Conservation (phyloP, 257 asterid species). For the Solanum dulcamara region DNA sequence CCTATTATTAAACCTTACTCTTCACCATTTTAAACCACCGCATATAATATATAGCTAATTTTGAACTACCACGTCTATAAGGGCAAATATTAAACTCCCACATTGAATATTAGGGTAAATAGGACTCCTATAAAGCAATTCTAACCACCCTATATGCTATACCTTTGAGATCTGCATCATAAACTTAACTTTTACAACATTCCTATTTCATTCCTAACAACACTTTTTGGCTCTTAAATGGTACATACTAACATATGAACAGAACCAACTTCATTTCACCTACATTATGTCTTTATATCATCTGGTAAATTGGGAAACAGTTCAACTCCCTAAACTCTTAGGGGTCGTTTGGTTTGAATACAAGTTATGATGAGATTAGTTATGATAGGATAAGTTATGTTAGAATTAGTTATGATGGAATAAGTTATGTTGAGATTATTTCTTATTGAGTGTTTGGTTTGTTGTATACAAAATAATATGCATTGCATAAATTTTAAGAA, state of each 20-base stretch:
- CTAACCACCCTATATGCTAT: not conserved
- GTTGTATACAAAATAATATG: too few species aligned
- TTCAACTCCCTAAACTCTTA: too few species aligned
- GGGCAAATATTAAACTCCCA: not conserved
- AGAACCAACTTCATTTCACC: not conserved
- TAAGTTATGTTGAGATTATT: too few species aligned
- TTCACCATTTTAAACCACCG: not conserved
- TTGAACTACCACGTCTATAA: not conserved
- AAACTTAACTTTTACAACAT: not conserved
- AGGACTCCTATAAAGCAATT: not conserved
- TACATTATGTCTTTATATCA: not conserved
- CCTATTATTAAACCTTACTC: not conserved
- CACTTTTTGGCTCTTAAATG: not conserved
- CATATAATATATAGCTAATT: not conserved
- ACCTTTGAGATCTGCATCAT: not conserved
- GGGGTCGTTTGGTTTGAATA: too few species aligned
- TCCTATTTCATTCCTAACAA: not conserved
- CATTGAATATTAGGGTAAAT: not conserved
- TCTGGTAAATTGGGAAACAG: too few species aligned
- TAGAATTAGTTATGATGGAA: too few species aligned
- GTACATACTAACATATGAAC: not conserved
- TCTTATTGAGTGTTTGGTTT: too few species aligned
- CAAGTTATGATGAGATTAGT: too few species aligned
- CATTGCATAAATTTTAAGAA: too few species aligned
- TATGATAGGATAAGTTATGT: too few species aligned